Percentiles rank a stretch among this genome's conserved stretches.
These are phyloP conservation scores for Fraxinus paxiana DNA, from an alignment of 305 asterid species.

Conservation along the genomic window DNA sequence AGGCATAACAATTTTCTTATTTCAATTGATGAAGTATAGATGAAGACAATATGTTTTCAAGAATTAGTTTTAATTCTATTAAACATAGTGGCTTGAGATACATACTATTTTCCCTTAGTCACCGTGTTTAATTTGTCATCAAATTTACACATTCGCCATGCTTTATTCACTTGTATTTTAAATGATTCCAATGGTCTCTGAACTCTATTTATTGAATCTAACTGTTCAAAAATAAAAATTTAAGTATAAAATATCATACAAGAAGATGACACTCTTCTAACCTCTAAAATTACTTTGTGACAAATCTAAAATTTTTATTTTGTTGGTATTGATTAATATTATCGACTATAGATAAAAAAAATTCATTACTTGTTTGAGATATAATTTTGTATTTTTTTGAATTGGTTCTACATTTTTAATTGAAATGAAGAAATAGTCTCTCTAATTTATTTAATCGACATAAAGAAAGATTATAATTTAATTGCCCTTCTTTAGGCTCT, in stretches of 20 bases:
- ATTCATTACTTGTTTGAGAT: background rate
- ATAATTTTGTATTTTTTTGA: too few relatives aligned
- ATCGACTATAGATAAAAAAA: background rate
- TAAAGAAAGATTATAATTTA: background rate
- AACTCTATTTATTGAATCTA: background rate
- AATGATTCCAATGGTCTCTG: background rate
- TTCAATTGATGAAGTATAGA: background rate
- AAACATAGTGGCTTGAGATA: too few relatives aligned
- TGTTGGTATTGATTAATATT: too few relatives aligned
- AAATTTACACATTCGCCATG: background rate
- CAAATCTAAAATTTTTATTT: background rate
- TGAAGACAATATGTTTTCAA: background rate
- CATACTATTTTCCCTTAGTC: background rate
- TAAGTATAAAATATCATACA: background rate
- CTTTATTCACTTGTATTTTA: background rate
- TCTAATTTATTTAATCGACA: background rate
- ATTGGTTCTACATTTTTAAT: background rate
- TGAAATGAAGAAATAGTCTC: background rate
- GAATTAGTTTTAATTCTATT: too few relatives aligned
- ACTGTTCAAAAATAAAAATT: background rate
- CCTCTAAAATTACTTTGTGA: background rate
- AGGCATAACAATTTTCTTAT: background rate
- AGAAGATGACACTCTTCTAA: background rate
- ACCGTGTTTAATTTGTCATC: background rate
- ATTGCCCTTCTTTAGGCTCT: too few relatives aligned